Percentiles rank a stretch among this genome's conserved stretches.
These are phyloP conservation scores for Leishmania mexicana DNA, from an alignment of 208 protist genomes.

Conservation along the genomic window DNA sequence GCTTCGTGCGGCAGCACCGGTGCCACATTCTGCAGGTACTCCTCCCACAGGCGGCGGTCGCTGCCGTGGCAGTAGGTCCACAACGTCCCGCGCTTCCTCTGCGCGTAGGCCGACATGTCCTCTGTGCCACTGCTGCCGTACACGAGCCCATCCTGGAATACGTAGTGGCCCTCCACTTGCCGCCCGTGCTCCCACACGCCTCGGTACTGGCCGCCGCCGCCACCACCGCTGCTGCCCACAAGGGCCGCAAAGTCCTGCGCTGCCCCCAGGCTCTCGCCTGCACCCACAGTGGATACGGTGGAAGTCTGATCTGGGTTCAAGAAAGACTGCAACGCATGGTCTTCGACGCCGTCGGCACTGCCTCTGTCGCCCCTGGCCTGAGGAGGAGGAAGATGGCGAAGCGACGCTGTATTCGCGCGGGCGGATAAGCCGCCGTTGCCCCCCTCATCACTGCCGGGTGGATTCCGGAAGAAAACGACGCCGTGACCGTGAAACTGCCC, in stretches of 20 bases:
- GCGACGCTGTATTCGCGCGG: neutral
- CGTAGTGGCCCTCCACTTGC: conserved; percentile 73
- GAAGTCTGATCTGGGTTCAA: conserved; percentile 1
- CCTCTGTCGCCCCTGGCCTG: neutral
- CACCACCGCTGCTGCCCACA: conserved; percentile 7
- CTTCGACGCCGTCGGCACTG: neutral
- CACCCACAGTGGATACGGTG: neutral
- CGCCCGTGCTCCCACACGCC: conserved; percentile 82
- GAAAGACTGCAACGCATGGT: conserved; percentile 14
- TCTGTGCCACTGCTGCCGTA: conserved; percentile 37
- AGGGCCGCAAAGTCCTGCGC: neutral
- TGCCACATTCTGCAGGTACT: conserved; percentile 81
- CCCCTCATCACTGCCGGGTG: conserved; percentile 1
- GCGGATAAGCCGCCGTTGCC: neutral
- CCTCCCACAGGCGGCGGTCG: conserved; percentile 85
- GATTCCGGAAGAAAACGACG: conserved; percentile 68
- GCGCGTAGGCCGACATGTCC: conserved; percentile 15
- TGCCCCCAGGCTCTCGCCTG: neutral
- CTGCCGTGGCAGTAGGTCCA: conserved; percentile 86
- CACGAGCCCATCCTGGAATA: conserved; percentile 85
- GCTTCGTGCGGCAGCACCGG: conserved; percentile 78
- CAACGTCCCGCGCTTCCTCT: conserved; percentile 5
- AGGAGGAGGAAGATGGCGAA: neutral
- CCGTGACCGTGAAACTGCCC: conserved; percentile 85
- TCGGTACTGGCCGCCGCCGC: conserved; percentile 78